Evolutionary conservation across 805 yeast genomes (phyloP).

Genomic region (Candida coquimbonensis): DNA sequence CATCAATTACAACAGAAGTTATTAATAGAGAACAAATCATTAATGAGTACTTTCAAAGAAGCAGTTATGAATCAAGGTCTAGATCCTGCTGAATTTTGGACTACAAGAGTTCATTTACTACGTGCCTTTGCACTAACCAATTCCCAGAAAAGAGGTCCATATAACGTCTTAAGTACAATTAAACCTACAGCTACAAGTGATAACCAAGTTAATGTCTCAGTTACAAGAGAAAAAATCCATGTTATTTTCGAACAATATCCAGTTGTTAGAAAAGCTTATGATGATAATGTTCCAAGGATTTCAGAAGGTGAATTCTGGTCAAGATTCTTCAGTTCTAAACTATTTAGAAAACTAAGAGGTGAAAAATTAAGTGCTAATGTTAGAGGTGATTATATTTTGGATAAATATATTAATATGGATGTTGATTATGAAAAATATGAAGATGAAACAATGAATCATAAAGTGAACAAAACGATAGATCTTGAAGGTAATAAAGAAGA

Average conservation of each 20-base stretch:
- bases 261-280: constrained; percentile 79
- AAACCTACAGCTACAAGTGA: constrained; percentile 91
- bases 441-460: constrained; percentile 34
- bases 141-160: constrained; percentile 85
- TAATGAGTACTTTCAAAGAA: constrained; percentile 76
- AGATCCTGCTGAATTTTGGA: constrained; percentile 83
- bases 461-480: constrained; percentile 68
- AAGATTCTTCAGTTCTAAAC: constrained; percentile 82
- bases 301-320: constrained; percentile 95
- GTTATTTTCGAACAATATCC: constrained; percentile 93
- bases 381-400: constrained; percentile 79
- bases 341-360: constrained; percentile 84
- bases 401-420: constrained; percentile 70
- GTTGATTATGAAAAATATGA: constrained; percentile 47
- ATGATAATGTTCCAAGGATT: constrained; percentile 84
- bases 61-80: constrained; percentile 76
- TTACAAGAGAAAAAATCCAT: constrained; percentile 83
- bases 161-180: constrained; percentile 88
- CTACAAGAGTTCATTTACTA: constrained; percentile 67
- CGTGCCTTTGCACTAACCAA: constrained; percentile 81
- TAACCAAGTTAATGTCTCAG: constrained; percentile 87
- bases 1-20: constrained; percentile 73
- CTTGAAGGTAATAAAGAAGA: constrained; percentile 76
- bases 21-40: constrained; percentile 56
- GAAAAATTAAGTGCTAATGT: constrained; percentile 71